These are phyloP conservation scores for Setaria italica DNA, from an alignment of 202 grass and related monocot genomes.

Conservation along the genomic window DNA sequence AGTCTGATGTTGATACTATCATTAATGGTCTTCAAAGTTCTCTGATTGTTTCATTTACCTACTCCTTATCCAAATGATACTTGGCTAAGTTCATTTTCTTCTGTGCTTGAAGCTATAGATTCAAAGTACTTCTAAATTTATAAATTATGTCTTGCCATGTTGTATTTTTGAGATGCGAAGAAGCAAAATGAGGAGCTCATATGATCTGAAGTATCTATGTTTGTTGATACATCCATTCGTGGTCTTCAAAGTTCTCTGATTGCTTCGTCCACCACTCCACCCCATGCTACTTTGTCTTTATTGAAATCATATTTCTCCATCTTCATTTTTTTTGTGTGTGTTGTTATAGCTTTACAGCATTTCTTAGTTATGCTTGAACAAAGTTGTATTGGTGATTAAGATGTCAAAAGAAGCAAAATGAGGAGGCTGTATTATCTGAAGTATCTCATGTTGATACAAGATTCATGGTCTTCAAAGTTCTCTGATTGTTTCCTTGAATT, in stretches of 20 bases:
- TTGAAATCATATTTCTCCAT: background rate
- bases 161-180: background rate
- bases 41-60: conserved; percentile 23
- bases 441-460: conserved; percentile 42
- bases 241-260: conserved; percentile 59
- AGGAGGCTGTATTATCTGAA: conserved; percentile 36
- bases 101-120: background rate
- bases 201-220: conserved; percentile 44
- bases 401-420: conserved; percentile 35
- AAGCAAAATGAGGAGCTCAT: conserved; percentile 46
- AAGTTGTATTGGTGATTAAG: background rate
- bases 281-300: background rate
- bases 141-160: background rate
- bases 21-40: conserved; percentile 57
- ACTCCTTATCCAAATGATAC: background rate
- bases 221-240: conserved; percentile 48
- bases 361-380: background rate
- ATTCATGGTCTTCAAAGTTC: conserved; percentile 59
- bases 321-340: background rate
- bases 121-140: background rate
- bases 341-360: background rate
- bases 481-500: conserved; percentile 45
- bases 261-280: background rate
- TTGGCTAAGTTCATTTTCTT: background rate
- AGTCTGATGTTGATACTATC: conserved; percentile 47